Base-by-base conservation (phyloP, 2,329 filamentous ascomycete genomes). In the Dothiorella sarmentorum region DNA sequence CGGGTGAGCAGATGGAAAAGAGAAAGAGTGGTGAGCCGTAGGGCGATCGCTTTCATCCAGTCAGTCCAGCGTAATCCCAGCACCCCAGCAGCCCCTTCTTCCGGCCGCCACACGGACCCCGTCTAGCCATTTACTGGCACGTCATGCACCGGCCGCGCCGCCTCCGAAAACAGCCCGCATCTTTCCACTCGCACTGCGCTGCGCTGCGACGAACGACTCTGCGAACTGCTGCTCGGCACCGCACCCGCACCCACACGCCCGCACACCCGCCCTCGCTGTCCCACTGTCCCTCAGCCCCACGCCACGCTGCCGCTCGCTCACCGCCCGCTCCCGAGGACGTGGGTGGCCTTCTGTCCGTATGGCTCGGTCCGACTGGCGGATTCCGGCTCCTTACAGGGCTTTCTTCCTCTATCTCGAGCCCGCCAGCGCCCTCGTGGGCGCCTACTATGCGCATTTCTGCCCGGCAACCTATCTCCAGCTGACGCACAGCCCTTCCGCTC, bases 381-480 rank as follows among this genome's bases (percentile, higher is more conserved):
- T 89, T 35, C 87, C 49, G 20, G 64, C 80, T 33, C 64, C 78
- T 62, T 92, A 92, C 76, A 81, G 82, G 60, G 65, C 86, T 68
- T 90, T 92, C 77, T 92, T 92, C 76, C 83, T 91, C 62, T 79
- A 86, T 68, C 76, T 92, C 66, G 89, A 93, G 72, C 83, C 83
- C 18, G 58, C 82, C 60, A 78, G 78, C 55, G 80, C 82, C 45
- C 68, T 83, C 7, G 68, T 76, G 2, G 82, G 83, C 26, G 80
- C 82, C 60, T 77, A 79, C 68, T 80, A 76, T 66, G 81, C 82
- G 52, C 74, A 77, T 65, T 78, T 78, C 66, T 69, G 73, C 56
- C 82, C 80, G 56, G 62, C 70, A 22, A 72, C 71, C 20, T 92
- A 91, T 73, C 82, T 92, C 29, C 61, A 74, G 5, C 76, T 90